These are phyloP conservation scores for Xanthoconium purpureum DNA, from an alignment of 768 basidiomycete genomes.

Conservation along the genomic window DNA sequence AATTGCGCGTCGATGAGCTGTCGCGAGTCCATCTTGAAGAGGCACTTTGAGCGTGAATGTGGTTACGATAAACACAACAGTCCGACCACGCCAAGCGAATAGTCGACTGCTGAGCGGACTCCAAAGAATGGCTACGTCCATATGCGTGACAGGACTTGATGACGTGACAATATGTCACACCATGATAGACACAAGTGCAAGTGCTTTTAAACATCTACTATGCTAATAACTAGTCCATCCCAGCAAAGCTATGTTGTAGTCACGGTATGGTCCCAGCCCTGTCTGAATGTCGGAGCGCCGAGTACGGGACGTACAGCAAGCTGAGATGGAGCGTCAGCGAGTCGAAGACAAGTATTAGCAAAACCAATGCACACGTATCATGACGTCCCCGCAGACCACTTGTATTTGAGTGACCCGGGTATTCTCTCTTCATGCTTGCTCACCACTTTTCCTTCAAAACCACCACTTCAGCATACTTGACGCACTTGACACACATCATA, in stretches of 20 bases:
- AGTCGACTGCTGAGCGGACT: neutral
- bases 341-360: neutral
- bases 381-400: conserved; percentile 57
- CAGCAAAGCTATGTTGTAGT: neutral
- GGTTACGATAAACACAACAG: neutral
- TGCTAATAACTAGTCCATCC: neutral
- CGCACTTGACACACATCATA: neutral
- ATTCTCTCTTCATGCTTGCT: conserved; percentile 61
- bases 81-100: neutral
- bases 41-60: neutral
- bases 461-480: conserved; percentile 10
- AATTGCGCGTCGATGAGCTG: conserved; percentile 82
- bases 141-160: conserved; percentile 13
- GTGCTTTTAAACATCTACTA: too few relatives aligned
- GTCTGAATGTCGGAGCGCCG: too few relatives aligned
- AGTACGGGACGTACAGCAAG: neutral
- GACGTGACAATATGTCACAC: conserved; percentile 8
- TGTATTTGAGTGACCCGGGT: conserved; percentile 69
- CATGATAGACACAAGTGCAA: too few relatives aligned
- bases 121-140: neutral
- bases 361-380: conserved; percentile 14
- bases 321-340: conserved; percentile 1
- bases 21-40: conserved; percentile 51
- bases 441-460: conserved; percentile 52
- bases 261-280: too few relatives aligned